Base-by-base conservation (phyloP, 75 land plant genomes). In the Selaginella tamariscina region DNA sequence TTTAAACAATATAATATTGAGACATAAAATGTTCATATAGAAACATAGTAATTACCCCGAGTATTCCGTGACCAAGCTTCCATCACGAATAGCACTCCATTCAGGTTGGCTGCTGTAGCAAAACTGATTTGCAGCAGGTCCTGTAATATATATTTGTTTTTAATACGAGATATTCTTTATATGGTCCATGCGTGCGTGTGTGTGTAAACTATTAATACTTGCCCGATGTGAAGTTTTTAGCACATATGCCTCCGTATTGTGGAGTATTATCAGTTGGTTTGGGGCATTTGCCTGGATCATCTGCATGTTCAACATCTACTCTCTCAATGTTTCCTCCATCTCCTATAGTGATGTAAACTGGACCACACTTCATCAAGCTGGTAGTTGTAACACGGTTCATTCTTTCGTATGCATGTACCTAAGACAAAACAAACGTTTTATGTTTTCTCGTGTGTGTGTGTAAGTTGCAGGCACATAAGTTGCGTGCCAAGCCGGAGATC, bases 281-380 rank as follows among this genome's bases (percentile, higher is more conserved):
- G 27, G 98, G 98, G 57, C 98, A 93, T 67, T 83, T 82, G 31
- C 83, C 89, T 32, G 77, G 80, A 65, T 93, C 98, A 80, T 93
- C 98, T 24, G 98, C 98, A 75, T 73, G 78, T 24, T 82, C 74
- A 20, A 83, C 71, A 26, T 84, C 98, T 54, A 93, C 76, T 71
- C 75, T 11, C 75, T 93, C 98, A 28, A 86, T 82, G 56, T 93
- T 93, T 23, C 98, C 98, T 33, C 98, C 98, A 79, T 93, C 98
- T 59, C 98, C 98, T 24, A 93, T 79, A 55, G 87, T 86, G 33
- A 93, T 84, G 78, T 86, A 86, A 24, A 93, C 80, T 56, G 76
- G 79, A 24, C 63, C 79, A 68, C 71, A 54, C 9, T 63, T 64
- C 30, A 72, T 59, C 27, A 56, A 55, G 0, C 21, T 32, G 72